Conservation (phyloP, 2,329 filamentous ascomycete species). For the Aspergillus neotritici region DNA sequence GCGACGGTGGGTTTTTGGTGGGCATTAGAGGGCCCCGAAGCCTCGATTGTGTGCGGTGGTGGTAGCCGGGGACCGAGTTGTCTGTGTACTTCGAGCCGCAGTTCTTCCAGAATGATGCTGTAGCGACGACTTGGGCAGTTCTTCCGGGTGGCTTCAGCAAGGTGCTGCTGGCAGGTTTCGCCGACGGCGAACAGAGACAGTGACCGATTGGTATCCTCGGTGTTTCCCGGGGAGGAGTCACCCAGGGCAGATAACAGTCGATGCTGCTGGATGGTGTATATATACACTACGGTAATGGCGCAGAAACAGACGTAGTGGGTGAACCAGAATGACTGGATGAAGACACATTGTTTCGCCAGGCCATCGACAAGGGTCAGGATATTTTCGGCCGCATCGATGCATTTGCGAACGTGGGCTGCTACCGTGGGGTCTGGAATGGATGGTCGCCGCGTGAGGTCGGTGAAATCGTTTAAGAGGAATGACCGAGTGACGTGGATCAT, state of each 20-base stretch:
- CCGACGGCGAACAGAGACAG: slow-evolving; percentile 38
- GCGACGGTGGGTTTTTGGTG: too few relatives aligned
- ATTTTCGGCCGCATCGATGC: slow-evolving; percentile 40
- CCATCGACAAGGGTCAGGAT: slow-evolving; percentile 33
- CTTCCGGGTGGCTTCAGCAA: slow-evolving; percentile 42
- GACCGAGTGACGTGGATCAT: slow-evolving; percentile 37
- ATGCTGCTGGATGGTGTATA: slow-evolving; percentile 39
- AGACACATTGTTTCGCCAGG: slow-evolving; percentile 31
- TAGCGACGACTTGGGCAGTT: slow-evolving; percentile 46
- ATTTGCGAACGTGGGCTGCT: slow-evolving; percentile 38
- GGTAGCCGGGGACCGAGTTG: slow-evolving; percentile 21
- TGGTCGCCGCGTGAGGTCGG: slow-evolving; percentile 29
- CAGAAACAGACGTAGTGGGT: slow-evolving; percentile 41
- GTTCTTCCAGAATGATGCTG: slow-evolving; percentile 45
- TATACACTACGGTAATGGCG: slow-evolving; percentile 39
- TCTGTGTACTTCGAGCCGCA: slow-evolving; percentile 39
- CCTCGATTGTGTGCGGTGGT: too few relatives aligned
- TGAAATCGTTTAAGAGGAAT: slow-evolving; percentile 34
- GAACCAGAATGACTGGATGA: slow-evolving; percentile 41
- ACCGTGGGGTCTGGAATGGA: slow-evolving; percentile 27
- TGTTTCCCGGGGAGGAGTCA: slow-evolving; percentile 14
- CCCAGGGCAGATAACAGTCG: slow-evolving; percentile 18
- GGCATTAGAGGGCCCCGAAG: too few relatives aligned
- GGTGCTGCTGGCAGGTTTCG: slow-evolving; percentile 42
- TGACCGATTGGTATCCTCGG: slow-evolving; percentile 17